A percentile compares a stretch with the other conserved stretches of the same genome.
phyloP scores from a whole-genome alignment of 805 yeast genomes.

The Sugiyamaella marilandica region DNA sequence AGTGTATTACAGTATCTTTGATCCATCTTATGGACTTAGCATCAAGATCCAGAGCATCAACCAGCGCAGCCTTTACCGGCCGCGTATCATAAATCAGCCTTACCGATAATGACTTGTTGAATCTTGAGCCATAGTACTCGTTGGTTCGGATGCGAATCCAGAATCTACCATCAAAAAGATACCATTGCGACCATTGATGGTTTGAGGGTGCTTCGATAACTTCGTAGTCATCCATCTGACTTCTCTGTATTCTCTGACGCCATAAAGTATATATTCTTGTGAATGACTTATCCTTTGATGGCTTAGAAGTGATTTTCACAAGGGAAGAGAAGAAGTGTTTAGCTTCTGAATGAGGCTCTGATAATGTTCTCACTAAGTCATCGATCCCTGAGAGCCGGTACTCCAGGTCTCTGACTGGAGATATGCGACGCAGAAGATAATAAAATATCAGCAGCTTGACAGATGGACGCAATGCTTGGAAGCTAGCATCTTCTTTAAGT shows the following conservation, averaged over 20 bases:
- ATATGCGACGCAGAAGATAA: slow-evolving; percentile 6
- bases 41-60: not conserved
- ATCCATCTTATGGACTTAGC: slow-evolving; percentile 2
- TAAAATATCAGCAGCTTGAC: slow-evolving; percentile 8
- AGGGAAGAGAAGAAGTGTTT: not conserved
- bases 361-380: slow-evolving; percentile 13
- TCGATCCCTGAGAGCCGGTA: slow-evolving; percentile 16
- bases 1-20: not conserved
- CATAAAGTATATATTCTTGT: slow-evolving; percentile 1
- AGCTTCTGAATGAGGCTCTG: not conserved
- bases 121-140: not conserved
- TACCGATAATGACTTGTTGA: not conserved
- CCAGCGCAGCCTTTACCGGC: slow-evolving; percentile 6
- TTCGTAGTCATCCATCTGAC: not conserved
- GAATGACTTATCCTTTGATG: not conserved
- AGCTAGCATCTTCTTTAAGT: slow-evolving; percentile 2
- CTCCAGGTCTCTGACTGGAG: slow-evolving; percentile 11
- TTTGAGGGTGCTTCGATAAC: not conserved
- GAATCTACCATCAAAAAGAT: slow-evolving; percentile 18
- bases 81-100: not conserved
- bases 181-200: slow-evolving; percentile 20
- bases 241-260: not conserved
- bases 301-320: not conserved
- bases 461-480: slow-evolving; percentile 5
- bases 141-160: slow-evolving; percentile 10